Evolutionary conservation across 306 rosid species (phyloP).

Genomic region (Cicer yamashitae): DNA sequence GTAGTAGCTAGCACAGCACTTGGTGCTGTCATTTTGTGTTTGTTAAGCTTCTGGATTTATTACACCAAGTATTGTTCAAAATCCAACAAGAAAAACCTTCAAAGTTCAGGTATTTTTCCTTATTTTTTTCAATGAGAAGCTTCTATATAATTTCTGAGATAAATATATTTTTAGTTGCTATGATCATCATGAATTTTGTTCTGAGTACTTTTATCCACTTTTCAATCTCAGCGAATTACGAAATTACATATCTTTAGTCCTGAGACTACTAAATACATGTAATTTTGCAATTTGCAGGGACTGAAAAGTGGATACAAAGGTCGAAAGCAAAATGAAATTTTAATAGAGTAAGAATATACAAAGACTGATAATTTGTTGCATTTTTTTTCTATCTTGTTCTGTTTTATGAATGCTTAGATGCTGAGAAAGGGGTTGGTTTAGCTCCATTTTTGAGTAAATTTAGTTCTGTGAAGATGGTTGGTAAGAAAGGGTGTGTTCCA

Average conservation of each 20-base stretch:
- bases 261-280: not conserved
- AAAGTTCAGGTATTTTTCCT: slow-evolving; percentile 43
- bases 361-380: slow-evolving; percentile 15
- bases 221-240: not conserved
- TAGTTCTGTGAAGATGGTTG: slow-evolving; percentile 63
- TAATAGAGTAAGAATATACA: not conserved
- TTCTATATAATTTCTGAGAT: not conserved
- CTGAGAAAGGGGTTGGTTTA: slow-evolving; percentile 68
- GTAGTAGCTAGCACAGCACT: slow-evolving; percentile 56
- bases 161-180: not conserved
- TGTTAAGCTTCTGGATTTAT: slow-evolving; percentile 67
- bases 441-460: slow-evolving; percentile 71
- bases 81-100: slow-evolving; percentile 51
- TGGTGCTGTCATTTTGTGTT: slow-evolving; percentile 50
- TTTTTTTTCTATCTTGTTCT: slow-evolving; percentile 28
- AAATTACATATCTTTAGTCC: no score
- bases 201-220: not conserved
- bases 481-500: slow-evolving; percentile 71
- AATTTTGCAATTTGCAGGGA: not conserved
- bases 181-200: not conserved
- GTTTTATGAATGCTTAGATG: slow-evolving; percentile 59
- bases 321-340: not conserved
- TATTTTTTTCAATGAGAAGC: slow-evolving; percentile 11
- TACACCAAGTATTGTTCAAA: slow-evolving; percentile 50
- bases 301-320: not conserved